Conservation (phyloP, 345 rosid species). For the Populus ilicifolia region DNA sequence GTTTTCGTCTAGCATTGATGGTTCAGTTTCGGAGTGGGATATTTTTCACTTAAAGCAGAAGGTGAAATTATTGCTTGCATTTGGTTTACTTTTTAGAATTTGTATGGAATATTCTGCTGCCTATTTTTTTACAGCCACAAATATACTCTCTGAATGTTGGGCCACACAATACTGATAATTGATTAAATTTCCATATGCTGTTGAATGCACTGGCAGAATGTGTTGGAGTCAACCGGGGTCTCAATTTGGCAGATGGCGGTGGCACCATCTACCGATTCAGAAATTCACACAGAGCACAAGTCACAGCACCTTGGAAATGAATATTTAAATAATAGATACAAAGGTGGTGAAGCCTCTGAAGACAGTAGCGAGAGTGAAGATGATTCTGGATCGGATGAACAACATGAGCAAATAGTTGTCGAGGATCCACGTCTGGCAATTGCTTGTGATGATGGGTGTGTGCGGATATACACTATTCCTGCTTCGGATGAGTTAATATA, state of each 20-base stretch:
- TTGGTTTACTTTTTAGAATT: neutral
- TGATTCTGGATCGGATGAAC: conserved; percentile 49
- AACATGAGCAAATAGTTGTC: conserved; percentile 25
- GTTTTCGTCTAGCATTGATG: conserved; percentile 80
- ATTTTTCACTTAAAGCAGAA: conserved; percentile 78
- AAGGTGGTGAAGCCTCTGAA: conserved; percentile 36
- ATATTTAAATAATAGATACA: conserved; percentile 31
- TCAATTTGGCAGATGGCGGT: conserved; percentile 96
- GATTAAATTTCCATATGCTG: conserved; percentile 1
- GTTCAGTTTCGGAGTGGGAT: conserved; percentile 85
- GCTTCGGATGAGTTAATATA: conserved; percentile 56
- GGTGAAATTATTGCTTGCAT: conserved; percentile 35
- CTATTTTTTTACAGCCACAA: neutral
- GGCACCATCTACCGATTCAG: conserved; percentile 34
- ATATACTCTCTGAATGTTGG: neutral
- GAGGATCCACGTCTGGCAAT: conserved; percentile 53
- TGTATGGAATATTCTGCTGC: neutral
- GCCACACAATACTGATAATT: neutral
- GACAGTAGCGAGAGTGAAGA: conserved; percentile 59
- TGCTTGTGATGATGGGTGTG: conserved; percentile 89
- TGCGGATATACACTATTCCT: conserved; percentile 54
- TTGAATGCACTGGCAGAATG: conserved; percentile 44
- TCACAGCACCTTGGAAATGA: conserved; percentile 50
- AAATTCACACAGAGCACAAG: conserved; percentile 23
- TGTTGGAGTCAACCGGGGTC: conserved; percentile 63